phyloP scores from a whole-genome alignment of 306 rosid genomes.

The Amphicarpaea edgeworthii region DNA sequence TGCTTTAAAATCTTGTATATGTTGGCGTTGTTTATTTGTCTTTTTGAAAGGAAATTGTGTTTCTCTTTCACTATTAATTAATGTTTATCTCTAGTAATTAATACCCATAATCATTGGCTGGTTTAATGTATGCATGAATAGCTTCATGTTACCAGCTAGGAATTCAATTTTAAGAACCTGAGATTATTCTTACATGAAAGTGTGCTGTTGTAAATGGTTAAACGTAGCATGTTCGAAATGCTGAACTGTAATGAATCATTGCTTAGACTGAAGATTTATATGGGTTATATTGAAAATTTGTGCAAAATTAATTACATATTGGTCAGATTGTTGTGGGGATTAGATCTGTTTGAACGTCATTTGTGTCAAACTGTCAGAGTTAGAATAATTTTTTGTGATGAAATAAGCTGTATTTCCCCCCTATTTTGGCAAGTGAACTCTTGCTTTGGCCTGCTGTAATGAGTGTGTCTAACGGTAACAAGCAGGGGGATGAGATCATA shows the following conservation, averaged over 20 bases:
- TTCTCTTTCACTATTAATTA: conserved; percentile 16
- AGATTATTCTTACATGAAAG: conserved; percentile 12
- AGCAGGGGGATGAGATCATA: background rate
- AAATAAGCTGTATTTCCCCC: background rate
- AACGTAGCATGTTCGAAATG: background rate
- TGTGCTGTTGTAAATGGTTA: conserved; percentile 1
- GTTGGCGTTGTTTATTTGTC: background rate
- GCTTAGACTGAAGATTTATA: background rate
- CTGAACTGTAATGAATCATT: background rate
- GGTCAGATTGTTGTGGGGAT: too few relatives aligned
- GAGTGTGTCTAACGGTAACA: background rate
- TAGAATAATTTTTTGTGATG: background rate
- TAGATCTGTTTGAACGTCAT: too few relatives aligned
- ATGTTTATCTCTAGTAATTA: background rate
- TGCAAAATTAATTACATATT: conserved; percentile 3
- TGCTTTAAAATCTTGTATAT: background rate
- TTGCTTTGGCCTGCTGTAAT: conserved; percentile 3
- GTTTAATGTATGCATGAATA: conserved; percentile 19
- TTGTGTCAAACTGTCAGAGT: too few relatives aligned
- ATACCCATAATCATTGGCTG: background rate
- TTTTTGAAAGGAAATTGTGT: background rate
- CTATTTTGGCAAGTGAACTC: background rate
- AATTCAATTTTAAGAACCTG: conserved; percentile 3
- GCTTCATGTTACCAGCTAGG: conserved; percentile 4
- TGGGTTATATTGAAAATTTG: conserved; percentile 10